These are phyloP conservation scores for Pestalotiopsis sp. DNA, from an alignment of 2,329 filamentous ascomycete genomes.

Conservation along the genomic window DNA sequence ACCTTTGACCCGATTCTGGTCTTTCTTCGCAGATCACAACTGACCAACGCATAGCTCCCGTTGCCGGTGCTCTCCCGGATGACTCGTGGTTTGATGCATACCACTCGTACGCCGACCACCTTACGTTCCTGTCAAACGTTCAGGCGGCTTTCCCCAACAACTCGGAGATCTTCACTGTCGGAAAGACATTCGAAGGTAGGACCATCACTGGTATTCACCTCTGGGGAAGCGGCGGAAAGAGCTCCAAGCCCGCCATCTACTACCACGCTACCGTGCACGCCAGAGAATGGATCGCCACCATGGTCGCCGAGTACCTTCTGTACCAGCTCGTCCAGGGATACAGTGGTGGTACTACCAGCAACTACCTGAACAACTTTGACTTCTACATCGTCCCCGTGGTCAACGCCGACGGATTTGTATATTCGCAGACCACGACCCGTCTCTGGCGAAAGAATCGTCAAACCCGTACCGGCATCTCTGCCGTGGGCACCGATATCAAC, in stretches of 20 bases:
- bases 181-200: constrained; percentile 44
- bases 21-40: neutral
- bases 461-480: constrained; percentile 37
- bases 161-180: constrained; percentile 47
- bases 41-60: constrained; percentile 15
- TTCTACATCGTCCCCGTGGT: constrained; percentile 58
- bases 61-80: constrained; percentile 31
- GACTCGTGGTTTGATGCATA: constrained; percentile 53
- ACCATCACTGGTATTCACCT: constrained; percentile 61
- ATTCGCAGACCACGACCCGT: constrained; percentile 48
- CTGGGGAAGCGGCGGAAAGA: constrained; percentile 45
- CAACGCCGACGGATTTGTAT: constrained; percentile 54
- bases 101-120: constrained; percentile 53
- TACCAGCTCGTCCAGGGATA: constrained; percentile 47
- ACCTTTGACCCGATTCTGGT: neutral
- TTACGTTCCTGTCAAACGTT: constrained; percentile 47
- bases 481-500: constrained; percentile 52
- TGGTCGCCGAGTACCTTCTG: constrained; percentile 49
- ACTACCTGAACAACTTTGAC: constrained; percentile 56
- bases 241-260: constrained; percentile 48
- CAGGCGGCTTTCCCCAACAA: constrained; percentile 43
- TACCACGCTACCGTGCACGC: constrained; percentile 55
- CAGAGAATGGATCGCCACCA: constrained; percentile 55
- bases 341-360: constrained; percentile 35
- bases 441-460: constrained; percentile 56